These are phyloP conservation scores for Kluyveromyces marxianus DNA, from an alignment of 1,139 yeast genomes.

Conservation along the genomic window DNA sequence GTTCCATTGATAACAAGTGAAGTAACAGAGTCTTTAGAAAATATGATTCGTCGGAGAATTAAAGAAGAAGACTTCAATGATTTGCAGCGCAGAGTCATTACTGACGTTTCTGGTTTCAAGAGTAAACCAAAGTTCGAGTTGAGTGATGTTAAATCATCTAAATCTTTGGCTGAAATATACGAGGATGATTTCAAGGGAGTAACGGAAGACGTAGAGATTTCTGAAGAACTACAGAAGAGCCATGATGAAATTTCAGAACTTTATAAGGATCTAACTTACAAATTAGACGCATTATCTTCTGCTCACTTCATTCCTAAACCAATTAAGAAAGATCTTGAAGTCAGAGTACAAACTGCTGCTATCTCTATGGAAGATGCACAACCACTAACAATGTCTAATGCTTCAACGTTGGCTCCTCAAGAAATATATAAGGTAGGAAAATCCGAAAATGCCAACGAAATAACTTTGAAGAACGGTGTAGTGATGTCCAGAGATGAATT, in stretches of 20 bases:
- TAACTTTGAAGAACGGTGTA: conserved; percentile 70
- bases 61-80: conserved; percentile 75
- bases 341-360: conserved; percentile 74
- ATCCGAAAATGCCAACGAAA: conserved; percentile 48
- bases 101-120: conserved; percentile 41
- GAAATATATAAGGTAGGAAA: conserved; percentile 69
- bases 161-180: conserved; percentile 86
- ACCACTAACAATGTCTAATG: conserved; percentile 72
- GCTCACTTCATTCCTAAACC: conserved; percentile 94
- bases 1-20: conserved; percentile 92
- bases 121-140: conserved; percentile 52
- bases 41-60: conserved; percentile 76
- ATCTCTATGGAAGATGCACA: conserved; percentile 95
- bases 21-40: conserved; percentile 79
- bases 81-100: conserved; percentile 61
- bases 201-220: conserved; percentile 35
- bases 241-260: conserved; percentile 73
- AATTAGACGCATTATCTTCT: conserved; percentile 80
- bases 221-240: conserved; percentile 59
- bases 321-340: conserved; percentile 67
- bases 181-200: conserved; percentile 72
- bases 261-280: conserved; percentile 56
- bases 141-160: conserved; percentile 75
- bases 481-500: conserved; percentile 80
- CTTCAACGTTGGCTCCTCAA: conserved; percentile 87